Evolutionary conservation across 768 basidiomycete genomes (phyloP).

Genomic region (Pholiota molesta): DNA sequence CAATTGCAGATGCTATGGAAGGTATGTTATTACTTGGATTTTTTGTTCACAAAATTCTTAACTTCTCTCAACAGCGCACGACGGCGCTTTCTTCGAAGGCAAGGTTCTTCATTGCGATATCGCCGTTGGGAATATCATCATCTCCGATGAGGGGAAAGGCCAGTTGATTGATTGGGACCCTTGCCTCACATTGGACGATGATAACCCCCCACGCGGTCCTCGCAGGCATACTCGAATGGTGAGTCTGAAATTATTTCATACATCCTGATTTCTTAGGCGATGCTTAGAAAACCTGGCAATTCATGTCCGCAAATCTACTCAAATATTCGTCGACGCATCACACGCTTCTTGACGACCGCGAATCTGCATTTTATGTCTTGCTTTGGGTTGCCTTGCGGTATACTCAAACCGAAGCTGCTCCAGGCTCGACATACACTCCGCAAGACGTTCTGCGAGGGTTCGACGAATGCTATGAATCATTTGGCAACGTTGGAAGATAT

Average conservation of each 20-base stretch:
- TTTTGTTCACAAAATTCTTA: not conserved
- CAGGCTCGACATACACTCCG: not conserved
- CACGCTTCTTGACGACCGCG: not conserved
- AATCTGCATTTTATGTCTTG: not conserved
- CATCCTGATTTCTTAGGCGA: not conserved
- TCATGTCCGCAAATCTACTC: not conserved
- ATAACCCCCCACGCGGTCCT: not conserved
- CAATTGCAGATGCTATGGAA: constrained; percentile 20
- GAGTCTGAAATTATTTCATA: not conserved
- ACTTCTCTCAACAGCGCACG: not conserved
- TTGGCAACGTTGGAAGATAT: not conserved
- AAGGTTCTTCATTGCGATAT: not conserved
- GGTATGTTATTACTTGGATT: constrained; percentile 5
- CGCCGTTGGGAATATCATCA: not conserved
- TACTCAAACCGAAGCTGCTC: not conserved
- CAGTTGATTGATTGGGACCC: not conserved
- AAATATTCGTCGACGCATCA: not conserved
- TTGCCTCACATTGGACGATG: not conserved
- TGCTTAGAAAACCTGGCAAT: not conserved
- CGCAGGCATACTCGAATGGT: not conserved
- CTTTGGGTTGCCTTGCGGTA: not conserved
- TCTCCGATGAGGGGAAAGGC: not conserved
- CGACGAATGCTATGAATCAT: not conserved
- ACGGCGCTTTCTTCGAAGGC: not conserved
- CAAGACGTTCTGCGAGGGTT: not conserved